phyloP scores from a whole-genome alignment of 495 filamentous ascomycete species.

The Pseudomonodictys pantanalensis region DNA sequence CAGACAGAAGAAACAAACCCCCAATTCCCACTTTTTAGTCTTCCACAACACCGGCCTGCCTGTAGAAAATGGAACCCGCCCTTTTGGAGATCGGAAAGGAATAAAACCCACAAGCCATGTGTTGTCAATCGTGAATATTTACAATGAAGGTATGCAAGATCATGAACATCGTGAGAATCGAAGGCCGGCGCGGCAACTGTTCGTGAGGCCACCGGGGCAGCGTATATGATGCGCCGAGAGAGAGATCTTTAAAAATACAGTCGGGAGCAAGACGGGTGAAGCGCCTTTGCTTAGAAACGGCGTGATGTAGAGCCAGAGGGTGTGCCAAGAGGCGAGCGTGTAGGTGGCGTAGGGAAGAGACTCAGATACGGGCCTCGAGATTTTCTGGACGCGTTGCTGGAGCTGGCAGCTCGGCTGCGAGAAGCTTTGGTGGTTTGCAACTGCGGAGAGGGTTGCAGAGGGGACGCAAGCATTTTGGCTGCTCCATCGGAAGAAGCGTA shows the following conservation, averaged over 20 bases:
- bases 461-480: conserved; percentile 14
- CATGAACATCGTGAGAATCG: conserved; percentile 12
- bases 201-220: conserved; percentile 8
- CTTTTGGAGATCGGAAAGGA: neutral
- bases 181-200: conserved; percentile 2
- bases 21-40: no score
- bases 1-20: no score
- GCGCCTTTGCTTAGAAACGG: conserved; percentile 8
- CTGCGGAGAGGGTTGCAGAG: neutral
- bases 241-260: neutral
- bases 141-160: conserved; percentile 5
- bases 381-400: conserved; percentile 13
- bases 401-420: conserved; percentile 18
- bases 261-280: neutral
- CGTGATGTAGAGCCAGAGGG: neutral
- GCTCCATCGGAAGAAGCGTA: conserved; percentile 26
- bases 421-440: neutral
- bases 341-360: conserved; percentile 27
- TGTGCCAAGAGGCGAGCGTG: conserved; percentile 2
- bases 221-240: neutral
- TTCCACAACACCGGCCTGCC: neutral
- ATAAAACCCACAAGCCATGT: neutral
- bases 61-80: neutral
- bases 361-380: conserved; percentile 19
- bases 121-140: conserved; percentile 14